phyloP scores from a whole-genome alignment of 306 rosid species.

The Vicia sativa region DNA sequence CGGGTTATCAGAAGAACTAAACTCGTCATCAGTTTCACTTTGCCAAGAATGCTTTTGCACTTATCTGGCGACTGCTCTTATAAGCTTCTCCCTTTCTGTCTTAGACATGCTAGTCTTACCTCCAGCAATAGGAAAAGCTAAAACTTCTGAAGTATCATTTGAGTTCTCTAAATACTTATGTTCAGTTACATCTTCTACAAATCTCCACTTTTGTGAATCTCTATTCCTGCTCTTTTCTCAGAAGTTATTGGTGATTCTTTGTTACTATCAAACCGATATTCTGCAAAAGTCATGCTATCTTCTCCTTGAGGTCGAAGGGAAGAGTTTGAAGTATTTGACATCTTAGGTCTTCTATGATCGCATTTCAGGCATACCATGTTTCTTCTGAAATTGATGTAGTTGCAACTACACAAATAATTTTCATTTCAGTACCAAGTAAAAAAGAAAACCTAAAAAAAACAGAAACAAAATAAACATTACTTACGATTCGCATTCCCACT shows the following conservation, averaged over 20 bases:
- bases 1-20: constrained; percentile 36
- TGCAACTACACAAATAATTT: constrained; percentile 60
- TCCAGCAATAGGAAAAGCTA: constrained; percentile 62
- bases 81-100: constrained; percentile 48
- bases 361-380: constrained; percentile 84
- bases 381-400: constrained; percentile 81
- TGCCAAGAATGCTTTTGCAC: constrained; percentile 30
- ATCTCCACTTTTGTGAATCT: constrained; percentile 53
- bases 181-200: constrained; percentile 51
- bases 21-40: constrained; percentile 50
- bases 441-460: not conserved
- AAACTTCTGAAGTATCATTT: constrained; percentile 39
- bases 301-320: constrained; percentile 41
- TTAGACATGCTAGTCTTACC: constrained; percentile 48
- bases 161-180: constrained; percentile 32
- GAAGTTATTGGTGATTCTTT: constrained; percentile 21
- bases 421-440: constrained; percentile 20
- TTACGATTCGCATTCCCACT: constrained; percentile 92
- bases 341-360: constrained; percentile 69
- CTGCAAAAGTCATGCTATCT: constrained; percentile 25
- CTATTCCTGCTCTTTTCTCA: constrained; percentile 31
- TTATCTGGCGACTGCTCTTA: constrained; percentile 48
- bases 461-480: constrained; percentile 38
- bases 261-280: constrained; percentile 26
- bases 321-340: constrained; percentile 44